Percentiles rank a stretch among this genome's conserved stretches.
These are phyloP conservation scores for Thozetella sp. DNA, from an alignment of 495 filamentous ascomycete genomes.

Conservation along the genomic window DNA sequence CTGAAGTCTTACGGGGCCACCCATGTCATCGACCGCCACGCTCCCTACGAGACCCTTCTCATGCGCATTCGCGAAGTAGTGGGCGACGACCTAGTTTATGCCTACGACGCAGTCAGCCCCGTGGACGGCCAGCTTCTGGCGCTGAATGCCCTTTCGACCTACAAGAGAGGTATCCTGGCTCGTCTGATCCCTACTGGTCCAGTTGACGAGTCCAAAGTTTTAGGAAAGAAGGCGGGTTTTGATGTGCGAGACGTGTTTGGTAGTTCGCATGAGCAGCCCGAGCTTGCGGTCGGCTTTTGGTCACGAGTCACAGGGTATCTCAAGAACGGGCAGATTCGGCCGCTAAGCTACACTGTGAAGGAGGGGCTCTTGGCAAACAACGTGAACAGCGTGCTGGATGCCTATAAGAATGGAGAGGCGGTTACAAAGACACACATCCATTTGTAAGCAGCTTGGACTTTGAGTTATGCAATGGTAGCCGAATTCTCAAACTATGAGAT, in stretches of 20 bases:
- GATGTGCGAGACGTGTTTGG: conserved; percentile 6
- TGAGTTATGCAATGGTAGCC: no score
- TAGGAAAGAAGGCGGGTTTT: conserved; percentile 8
- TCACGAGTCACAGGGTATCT: conserved; percentile 10
- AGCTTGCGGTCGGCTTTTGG: conserved; percentile 13
- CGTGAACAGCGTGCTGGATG: neutral
- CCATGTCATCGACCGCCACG: conserved; percentile 34
- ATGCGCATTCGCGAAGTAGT: conserved; percentile 20
- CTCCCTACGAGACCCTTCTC: conserved; percentile 43
- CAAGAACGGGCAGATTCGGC: conserved; percentile 12
- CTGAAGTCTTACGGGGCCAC: conserved; percentile 28
- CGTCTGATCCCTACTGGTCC: neutral
- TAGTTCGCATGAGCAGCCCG: conserved; percentile 3
- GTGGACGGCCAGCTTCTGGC: conserved; percentile 6
- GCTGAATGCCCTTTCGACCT: conserved; percentile 10
- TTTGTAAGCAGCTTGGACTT: neutral
- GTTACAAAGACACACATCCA: neutral
- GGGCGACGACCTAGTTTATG: conserved; percentile 29
- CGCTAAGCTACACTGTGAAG: neutral
- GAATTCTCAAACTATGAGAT: no score
- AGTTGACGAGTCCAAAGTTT: conserved; percentile 5
- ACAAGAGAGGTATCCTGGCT: conserved; percentile 13
- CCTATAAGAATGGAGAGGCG: neutral
- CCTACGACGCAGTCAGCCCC: conserved; percentile 25
- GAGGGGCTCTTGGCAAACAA: neutral